These are phyloP conservation scores for Agrocybe pediades DNA, from an alignment of 768 basidiomycete genomes.

Conservation along the genomic window DNA sequence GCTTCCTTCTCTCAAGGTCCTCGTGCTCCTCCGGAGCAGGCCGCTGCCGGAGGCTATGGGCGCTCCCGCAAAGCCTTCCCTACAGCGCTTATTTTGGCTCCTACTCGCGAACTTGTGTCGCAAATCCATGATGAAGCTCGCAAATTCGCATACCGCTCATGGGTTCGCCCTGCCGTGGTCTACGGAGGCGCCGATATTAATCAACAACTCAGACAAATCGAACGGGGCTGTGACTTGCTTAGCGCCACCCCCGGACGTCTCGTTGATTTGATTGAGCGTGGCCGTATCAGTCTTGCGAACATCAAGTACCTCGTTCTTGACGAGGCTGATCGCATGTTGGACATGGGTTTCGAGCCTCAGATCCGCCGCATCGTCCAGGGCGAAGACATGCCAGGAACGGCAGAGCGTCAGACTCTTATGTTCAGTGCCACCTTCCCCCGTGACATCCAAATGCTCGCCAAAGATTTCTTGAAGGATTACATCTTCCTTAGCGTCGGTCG, in stretches of 20 bases:
- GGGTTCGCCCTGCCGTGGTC: constrained; percentile 98
- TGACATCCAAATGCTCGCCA: constrained; percentile 96
- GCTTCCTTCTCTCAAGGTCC: constrained; percentile 89
- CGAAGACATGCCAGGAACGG: constrained; percentile 96
- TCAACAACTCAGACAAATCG: constrained; percentile 89
- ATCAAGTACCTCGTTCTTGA: constrained; percentile 98
- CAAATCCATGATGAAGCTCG: constrained; percentile 99
- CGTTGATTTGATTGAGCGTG: constrained; percentile 97
- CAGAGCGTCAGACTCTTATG: constrained; percentile 97
- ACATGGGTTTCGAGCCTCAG: constrained; percentile 99
- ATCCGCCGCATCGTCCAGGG: constrained; percentile 97
- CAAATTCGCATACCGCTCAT: constrained; percentile 98
- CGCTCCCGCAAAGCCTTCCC: constrained; percentile 91
- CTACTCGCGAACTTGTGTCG: constrained; percentile 97
- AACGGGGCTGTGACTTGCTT: constrained; percentile 95
- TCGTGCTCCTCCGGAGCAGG: constrained; percentile 59
- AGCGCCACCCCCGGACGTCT: constrained; percentile 97
- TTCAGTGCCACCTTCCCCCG: constrained; percentile 99
- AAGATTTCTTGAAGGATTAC: constrained; percentile 97
- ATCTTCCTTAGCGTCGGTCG: constrained; percentile 98
- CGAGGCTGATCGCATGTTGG: constrained; percentile 99
- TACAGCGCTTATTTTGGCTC: constrained; percentile 95
- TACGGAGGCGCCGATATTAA: constrained; percentile 99
- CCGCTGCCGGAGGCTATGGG: constrained; percentile 53
- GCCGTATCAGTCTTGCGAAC: constrained; percentile 93